A percentile compares a stretch with the other conserved stretches of the same genome.
Conservation (phyloP, 78 protist species). For the Mantamonas sphyraenae region DNA sequence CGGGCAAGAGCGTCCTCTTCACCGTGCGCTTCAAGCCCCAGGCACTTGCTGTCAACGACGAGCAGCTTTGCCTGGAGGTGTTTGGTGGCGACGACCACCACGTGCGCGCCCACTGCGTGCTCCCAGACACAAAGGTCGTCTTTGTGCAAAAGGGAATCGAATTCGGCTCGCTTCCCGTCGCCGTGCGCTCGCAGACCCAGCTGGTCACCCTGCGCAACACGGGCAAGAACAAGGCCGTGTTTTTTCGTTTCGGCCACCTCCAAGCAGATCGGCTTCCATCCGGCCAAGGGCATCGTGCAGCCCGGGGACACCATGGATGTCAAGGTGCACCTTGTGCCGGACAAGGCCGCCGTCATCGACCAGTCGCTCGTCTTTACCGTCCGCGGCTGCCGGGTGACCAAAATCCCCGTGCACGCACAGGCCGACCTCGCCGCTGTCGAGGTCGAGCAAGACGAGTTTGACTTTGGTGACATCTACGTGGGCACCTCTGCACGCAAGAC, state of each 20-base stretch:
- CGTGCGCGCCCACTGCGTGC: not conserved
- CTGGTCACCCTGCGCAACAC: not conserved
- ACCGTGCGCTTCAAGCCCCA: not conserved
- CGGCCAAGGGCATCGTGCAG: not conserved
- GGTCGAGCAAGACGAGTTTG: not conserved
- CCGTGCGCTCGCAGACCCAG: too few relatives aligned
- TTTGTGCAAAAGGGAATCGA: not conserved
- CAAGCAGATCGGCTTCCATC: constrained; percentile 5
- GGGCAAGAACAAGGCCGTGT: not conserved
- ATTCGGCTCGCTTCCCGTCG: not conserved
- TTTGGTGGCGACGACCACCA: not conserved
- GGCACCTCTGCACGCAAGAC: not conserved
- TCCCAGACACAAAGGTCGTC: not conserved
- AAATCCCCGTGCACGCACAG: constrained; percentile 17
- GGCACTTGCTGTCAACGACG: not conserved
- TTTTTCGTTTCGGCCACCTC: not conserved
- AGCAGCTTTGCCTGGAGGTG: not conserved
- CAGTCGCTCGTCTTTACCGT: not conserved
- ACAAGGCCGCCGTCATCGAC: not conserved
- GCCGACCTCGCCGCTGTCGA: constrained; percentile 24
- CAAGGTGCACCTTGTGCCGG: constrained; percentile 19
- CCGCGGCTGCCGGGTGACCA: constrained; percentile 22
- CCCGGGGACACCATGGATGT: not conserved
- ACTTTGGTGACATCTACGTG: constrained; percentile 24
- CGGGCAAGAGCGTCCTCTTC: not conserved